Conservation (phyloP, 805 yeast species). For the Kluyveromyces dobzhanskii region DNA sequence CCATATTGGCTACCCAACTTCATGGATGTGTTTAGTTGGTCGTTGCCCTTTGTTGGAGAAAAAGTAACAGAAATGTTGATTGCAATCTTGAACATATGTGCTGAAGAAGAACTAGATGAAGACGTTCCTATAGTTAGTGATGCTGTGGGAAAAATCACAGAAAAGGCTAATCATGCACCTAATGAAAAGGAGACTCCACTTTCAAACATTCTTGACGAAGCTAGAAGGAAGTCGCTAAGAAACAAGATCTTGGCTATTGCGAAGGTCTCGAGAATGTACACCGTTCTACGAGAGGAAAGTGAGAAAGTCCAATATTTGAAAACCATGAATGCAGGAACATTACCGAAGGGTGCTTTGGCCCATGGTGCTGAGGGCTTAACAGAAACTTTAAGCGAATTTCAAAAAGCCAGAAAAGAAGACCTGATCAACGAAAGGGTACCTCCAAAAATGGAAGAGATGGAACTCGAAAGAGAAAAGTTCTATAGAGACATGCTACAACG, state of each 20-base stretch:
- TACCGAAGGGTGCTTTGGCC: conserved; percentile 81
- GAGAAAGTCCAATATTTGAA: conserved; percentile 79
- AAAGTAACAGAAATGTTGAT: conserved; percentile 90
- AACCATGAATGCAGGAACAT: conserved; percentile 57
- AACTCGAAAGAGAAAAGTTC: conserved; percentile 37
- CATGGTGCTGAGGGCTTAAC: conserved; percentile 77
- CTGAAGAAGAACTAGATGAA: conserved; percentile 87
- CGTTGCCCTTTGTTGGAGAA: conserved; percentile 94
- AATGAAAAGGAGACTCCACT: conserved; percentile 2
- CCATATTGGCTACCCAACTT: conserved; percentile 96
- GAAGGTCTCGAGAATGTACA: conserved; percentile 88
- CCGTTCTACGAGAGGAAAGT: conserved; percentile 77
- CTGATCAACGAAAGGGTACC: conserved; percentile 81
- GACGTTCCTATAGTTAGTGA: conserved; percentile 48
- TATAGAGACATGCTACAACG: conserved; percentile 33
- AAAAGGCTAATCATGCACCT: conserved; percentile 1
- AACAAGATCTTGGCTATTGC: conserved; percentile 94
- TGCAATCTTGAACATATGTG: conserved; percentile 83
- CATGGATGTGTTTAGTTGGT: conserved; percentile 97
- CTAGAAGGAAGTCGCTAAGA: conserved; percentile 48
- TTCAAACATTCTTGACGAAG: conserved; percentile 20
- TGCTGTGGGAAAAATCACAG: conserved; percentile 28
- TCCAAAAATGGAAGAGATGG: conserved; percentile 57
- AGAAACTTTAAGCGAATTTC: conserved; percentile 60
- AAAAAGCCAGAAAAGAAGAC: conserved; percentile 77